Conservation (phyloP, 2,329 filamentous ascomycete species). For the Cadophora sp. region DNA sequence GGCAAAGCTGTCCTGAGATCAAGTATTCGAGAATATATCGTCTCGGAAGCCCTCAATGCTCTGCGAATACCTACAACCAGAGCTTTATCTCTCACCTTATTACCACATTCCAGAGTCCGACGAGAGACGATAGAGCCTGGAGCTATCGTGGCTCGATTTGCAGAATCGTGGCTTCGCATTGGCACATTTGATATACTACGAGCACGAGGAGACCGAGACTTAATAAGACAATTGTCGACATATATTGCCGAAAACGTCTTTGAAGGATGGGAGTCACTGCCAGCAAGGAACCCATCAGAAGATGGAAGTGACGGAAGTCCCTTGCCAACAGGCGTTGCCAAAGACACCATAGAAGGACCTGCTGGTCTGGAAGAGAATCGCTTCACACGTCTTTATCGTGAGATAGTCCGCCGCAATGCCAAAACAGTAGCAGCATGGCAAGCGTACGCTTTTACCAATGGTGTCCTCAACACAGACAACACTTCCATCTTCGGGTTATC, state of each 20-base stretch:
- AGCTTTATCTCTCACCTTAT: slow-evolving; percentile 80
- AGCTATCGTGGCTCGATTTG: slow-evolving; percentile 91
- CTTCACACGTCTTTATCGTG: slow-evolving; percentile 85
- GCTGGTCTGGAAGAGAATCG: slow-evolving; percentile 78
- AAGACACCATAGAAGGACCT: slow-evolving; percentile 69
- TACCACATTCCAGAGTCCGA: slow-evolving; percentile 74
- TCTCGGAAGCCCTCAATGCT: slow-evolving; percentile 87
- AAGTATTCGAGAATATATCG: slow-evolving; percentile 92
- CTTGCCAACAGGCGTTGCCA: slow-evolving; percentile 54
- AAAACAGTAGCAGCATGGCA: slow-evolving; percentile 92
- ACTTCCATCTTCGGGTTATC: slow-evolving; percentile 89
- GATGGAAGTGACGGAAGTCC: slow-evolving; percentile 53
- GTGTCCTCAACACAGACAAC: slow-evolving; percentile 97
- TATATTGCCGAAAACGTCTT: slow-evolving; percentile 91
- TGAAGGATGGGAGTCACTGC: slow-evolving; percentile 84
- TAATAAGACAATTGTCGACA: slow-evolving; percentile 77
- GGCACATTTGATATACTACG: slow-evolving; percentile 96
- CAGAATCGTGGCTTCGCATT: slow-evolving; percentile 87
- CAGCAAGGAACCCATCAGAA: slow-evolving; percentile 61
- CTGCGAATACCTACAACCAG: slow-evolving; percentile 86
- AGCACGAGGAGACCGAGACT: slow-evolving; percentile 76
- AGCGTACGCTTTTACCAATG: slow-evolving; percentile 99
- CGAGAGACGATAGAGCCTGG: slow-evolving; percentile 87
- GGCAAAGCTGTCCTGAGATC: slow-evolving; percentile 92
- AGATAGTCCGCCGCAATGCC: slow-evolving; percentile 86